A percentile compares a stretch with the other conserved stretches of the same genome.
Evolutionary conservation across 495 filamentous ascomycete species (phyloP).

Genomic region (Echria macrotheca): DNA sequence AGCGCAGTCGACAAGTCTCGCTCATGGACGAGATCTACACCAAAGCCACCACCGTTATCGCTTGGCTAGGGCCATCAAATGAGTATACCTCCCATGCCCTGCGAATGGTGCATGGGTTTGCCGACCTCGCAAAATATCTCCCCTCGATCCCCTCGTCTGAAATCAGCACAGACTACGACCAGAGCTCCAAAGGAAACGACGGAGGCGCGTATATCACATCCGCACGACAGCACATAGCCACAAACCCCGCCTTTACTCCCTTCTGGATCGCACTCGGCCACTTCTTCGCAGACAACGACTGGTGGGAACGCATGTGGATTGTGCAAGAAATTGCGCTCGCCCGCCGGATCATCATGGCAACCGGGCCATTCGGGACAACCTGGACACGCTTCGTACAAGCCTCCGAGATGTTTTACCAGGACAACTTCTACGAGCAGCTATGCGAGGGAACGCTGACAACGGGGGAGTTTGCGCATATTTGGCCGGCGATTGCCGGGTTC

Average conservation of each 20-base stretch:
- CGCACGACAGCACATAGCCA: not conserved
- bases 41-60: not conserved
- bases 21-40: conserved; percentile 1
- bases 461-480: conserved; percentile 1
- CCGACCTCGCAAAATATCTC: not conserved
- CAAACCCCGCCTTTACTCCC: not conserved
- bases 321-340: conserved; percentile 1
- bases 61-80: not conserved
- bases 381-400: not conserved
- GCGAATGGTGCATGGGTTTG: not conserved
- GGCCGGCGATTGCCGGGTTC: not conserved
- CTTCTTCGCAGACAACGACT: conserved; percentile 4
- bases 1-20: not conserved
- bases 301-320: conserved; percentile 4
- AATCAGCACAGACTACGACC: not conserved
- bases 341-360: conserved; percentile 1
- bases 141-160: no score
- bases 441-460: conserved; percentile 5
- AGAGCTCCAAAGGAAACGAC: not conserved
- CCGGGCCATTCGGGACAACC: not conserved
- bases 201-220: not conserved
- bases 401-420: not conserved
- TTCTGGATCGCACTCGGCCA: not conserved
- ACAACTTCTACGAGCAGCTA: not conserved
- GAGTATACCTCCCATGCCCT: not conserved